Evolutionary conservation across 1,139 yeast species (phyloP).

Genomic region (Saccharomyces hybrid): DNA sequence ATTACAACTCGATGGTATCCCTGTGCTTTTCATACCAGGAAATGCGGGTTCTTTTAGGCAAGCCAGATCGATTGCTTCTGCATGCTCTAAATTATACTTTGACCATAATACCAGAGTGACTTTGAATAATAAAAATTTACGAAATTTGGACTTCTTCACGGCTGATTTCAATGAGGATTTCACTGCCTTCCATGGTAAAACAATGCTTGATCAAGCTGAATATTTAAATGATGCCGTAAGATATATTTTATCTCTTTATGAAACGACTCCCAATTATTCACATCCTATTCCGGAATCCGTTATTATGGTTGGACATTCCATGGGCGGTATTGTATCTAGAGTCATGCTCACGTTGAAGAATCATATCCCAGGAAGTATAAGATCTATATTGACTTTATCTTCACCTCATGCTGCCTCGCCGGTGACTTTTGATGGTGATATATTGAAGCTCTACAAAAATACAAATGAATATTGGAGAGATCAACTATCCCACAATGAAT

Average conservation of each 20-base stretch:
- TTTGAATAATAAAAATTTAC: conserved; percentile 32
- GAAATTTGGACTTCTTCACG: conserved; percentile 67
- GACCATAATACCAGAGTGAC: conserved; percentile 28
- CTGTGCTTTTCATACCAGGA: conserved; percentile 91
- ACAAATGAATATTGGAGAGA: conserved; percentile 77
- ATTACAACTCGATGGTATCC: conserved; percentile 57
- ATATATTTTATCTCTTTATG: conserved; percentile 66
- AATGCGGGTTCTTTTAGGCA: conserved; percentile 94
- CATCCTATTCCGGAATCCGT: conserved; percentile 55
- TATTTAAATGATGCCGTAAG: conserved; percentile 80
- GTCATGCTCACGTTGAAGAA: conserved; percentile 74
- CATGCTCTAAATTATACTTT: conserved; percentile 47
- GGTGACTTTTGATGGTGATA: conserved; percentile 89
- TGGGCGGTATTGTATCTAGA: conserved; percentile 94
- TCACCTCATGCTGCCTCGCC: conserved; percentile 95
- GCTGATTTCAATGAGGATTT: conserved; percentile 95
- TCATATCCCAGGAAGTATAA: conserved; percentile 62
- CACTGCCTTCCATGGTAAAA: conserved; percentile 93
- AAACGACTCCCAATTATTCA: conserved; percentile 21
- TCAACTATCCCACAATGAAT: conserved; percentile 37
- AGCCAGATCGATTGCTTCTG: conserved; percentile 86
- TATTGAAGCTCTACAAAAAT: conserved; percentile 63
- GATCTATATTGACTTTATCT: conserved; percentile 79
- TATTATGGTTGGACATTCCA: conserved; percentile 81
- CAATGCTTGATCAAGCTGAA: conserved; percentile 90